Percentiles rank a stretch among this genome's conserved stretches.
These are phyloP conservation scores for Eimeria acervulina DNA, from an alignment of 169 alveolate species.

Conservation along the genomic window DNA sequence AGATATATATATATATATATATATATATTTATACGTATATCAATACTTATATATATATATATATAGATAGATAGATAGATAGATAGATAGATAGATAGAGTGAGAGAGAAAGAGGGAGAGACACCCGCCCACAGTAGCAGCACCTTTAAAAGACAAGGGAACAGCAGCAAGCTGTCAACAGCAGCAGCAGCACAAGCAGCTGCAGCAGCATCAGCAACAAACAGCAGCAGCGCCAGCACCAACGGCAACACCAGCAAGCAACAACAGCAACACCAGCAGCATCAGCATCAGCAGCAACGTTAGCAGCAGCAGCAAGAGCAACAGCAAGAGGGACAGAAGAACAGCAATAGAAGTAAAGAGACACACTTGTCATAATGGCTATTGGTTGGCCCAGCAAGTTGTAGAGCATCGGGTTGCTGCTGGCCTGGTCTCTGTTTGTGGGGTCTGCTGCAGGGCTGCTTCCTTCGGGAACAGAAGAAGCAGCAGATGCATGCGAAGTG, in stretches of 20 bases:
- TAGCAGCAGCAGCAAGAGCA: background rate
- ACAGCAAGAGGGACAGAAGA: background rate
- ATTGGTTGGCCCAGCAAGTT: conserved; percentile 76
- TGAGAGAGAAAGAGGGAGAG: too few species aligned
- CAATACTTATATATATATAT: background rate
- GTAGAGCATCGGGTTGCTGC: conserved; percentile 17
- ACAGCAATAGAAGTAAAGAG: background rate
- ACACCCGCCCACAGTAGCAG: background rate
- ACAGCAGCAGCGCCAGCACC: background rate
- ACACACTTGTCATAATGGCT: conserved; percentile 70
- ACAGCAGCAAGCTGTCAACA: background rate
- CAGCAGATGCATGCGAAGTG: background rate
- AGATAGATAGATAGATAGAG: too few species aligned
- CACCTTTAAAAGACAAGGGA: background rate
- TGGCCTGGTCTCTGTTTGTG: background rate
- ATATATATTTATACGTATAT: too few species aligned
- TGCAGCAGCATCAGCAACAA: too few species aligned
- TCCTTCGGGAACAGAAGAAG: background rate
- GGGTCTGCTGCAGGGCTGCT: conserved; percentile 43
- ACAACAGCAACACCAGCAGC: background rate
- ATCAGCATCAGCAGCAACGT: background rate
- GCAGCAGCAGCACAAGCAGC: background rate
- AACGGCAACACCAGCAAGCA: background rate
- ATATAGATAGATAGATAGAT: too few species aligned
- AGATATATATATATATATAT: background rate